These are phyloP conservation scores for Vickermania ingenoplastis DNA, from an alignment of 208 protist genomes.

Conservation along the genomic window DNA sequence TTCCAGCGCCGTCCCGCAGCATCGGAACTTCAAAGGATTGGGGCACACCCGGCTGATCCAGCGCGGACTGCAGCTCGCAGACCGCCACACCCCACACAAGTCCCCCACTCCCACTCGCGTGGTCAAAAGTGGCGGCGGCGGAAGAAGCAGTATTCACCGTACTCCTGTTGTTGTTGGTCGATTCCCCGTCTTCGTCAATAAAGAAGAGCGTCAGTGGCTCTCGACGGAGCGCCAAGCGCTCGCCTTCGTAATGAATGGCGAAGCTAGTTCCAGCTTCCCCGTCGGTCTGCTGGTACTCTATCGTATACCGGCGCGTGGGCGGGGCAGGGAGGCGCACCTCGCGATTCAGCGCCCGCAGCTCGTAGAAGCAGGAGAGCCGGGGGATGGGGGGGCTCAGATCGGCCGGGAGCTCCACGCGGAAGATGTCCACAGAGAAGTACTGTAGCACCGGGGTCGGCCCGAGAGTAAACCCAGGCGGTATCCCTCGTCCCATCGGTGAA, in stretches of 20 bases:
- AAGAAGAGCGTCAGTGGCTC: slow-evolving; percentile 80
- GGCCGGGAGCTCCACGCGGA: slow-evolving; percentile 45
- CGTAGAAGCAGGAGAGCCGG: slow-evolving; percentile 73
- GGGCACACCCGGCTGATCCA: slow-evolving; percentile 30
- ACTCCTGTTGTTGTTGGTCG: background rate
- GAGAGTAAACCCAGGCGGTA: slow-evolving; percentile 1
- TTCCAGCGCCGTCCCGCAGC: slow-evolving; percentile 26
- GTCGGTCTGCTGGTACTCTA: slow-evolving; percentile 31
- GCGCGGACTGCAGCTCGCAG: slow-evolving; percentile 51
- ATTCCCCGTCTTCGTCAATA: slow-evolving; percentile 44
- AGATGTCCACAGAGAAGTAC: slow-evolving; percentile 40
- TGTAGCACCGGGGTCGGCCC: background rate
- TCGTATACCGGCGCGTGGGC: slow-evolving; percentile 48
- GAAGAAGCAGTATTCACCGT: no score
- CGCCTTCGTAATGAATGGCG: slow-evolving; percentile 22
- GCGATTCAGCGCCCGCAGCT: slow-evolving; percentile 21
- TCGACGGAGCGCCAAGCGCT: slow-evolving; percentile 35
- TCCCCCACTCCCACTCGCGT: no score
- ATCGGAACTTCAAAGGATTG: slow-evolving; percentile 42
- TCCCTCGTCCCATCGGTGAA: background rate
- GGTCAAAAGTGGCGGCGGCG: background rate
- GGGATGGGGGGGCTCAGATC: slow-evolving; percentile 32
- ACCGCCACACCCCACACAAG: slow-evolving; percentile 67
- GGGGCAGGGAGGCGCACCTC: slow-evolving; percentile 66
- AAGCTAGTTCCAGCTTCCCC: slow-evolving; percentile 22